Evolutionary conservation across 164 flowering plant species (phyloP).

Genomic region (Liquidambar formosana): DNA sequence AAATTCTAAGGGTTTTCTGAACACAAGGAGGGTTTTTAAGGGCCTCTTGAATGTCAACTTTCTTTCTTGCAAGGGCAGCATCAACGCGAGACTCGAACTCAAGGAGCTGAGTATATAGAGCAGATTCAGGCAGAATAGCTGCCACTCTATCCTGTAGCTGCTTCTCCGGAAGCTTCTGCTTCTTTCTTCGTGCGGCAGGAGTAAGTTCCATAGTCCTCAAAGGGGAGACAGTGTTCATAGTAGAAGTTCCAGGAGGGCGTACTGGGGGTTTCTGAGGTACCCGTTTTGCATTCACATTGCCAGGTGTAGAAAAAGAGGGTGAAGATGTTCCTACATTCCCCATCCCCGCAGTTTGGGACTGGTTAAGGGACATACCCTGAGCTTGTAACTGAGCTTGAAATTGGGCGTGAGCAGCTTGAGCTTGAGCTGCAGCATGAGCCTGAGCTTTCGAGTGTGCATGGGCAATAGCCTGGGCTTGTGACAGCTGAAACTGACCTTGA

Average conservation of each 20-base stretch:
- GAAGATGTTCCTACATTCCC: slow-evolving; percentile 41
- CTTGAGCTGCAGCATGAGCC: slow-evolving; percentile 41
- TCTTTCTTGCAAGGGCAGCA: slow-evolving; percentile 42
- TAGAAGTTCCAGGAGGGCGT: slow-evolving; percentile 27
- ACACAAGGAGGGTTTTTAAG: slow-evolving; percentile 42
- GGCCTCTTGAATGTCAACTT: slow-evolving; percentile 49
- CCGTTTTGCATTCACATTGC: slow-evolving; percentile 26
- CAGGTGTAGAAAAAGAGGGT: slow-evolving; percentile 35
- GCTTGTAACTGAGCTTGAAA: slow-evolving; percentile 64
- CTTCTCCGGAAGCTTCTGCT: slow-evolving; percentile 51
- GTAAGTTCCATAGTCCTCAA: slow-evolving; percentile 38
- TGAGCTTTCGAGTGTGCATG: slow-evolving; percentile 38
- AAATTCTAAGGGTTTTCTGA: slow-evolving; percentile 45
- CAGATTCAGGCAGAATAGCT: slow-evolving; percentile 45
- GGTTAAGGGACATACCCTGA: slow-evolving; percentile 45
- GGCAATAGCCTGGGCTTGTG: slow-evolving; percentile 55
- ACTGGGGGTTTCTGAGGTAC: slow-evolving; percentile 33
- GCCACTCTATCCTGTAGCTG: slow-evolving; percentile 45
- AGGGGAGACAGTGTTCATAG: slow-evolving; percentile 29
- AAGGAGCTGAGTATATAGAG: slow-evolving; percentile 49
- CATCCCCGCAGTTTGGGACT: slow-evolving; percentile 35
- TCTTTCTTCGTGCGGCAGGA: slow-evolving; percentile 44
- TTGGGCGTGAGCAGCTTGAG: slow-evolving; percentile 50
- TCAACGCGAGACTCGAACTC: slow-evolving; percentile 50
- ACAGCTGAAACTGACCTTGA: slow-evolving; percentile 45